These are phyloP conservation scores for Aphanomyces euteiches DNA, from an alignment of 352 stramenopile genomes.

Conservation along the genomic window DNA sequence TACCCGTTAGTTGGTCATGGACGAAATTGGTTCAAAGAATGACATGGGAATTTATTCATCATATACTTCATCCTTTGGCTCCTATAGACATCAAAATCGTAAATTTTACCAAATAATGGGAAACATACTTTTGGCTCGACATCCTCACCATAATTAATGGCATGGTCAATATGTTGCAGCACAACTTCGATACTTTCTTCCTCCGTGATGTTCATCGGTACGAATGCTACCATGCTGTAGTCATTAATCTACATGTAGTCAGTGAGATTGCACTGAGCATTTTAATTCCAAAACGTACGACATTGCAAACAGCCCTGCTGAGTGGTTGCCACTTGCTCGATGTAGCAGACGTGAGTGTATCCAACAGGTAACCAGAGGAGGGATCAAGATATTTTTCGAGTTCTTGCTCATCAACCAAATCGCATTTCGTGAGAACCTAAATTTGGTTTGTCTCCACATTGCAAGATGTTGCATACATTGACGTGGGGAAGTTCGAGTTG, in stretches of 20 bases:
- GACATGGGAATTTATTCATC: slow-evolving; percentile 1
- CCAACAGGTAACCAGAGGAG: slow-evolving; percentile 75
- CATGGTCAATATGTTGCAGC: slow-evolving; percentile 92
- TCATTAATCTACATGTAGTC: slow-evolving; percentile 74
- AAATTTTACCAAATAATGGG: background rate
- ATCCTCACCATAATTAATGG: slow-evolving; percentile 97
- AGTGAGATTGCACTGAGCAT: background rate
- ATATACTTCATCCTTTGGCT: slow-evolving; percentile 51
- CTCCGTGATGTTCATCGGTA: slow-evolving; percentile 96
- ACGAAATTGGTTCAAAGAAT: slow-evolving; percentile 24
- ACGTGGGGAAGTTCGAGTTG: slow-evolving; percentile 96
- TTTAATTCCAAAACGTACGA: slow-evolving; percentile 45
- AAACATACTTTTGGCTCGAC: slow-evolving; percentile 65
- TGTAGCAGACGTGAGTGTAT: slow-evolving; percentile 74
- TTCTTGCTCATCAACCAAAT: slow-evolving; percentile 87
- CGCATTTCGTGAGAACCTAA: slow-evolving; percentile 85
- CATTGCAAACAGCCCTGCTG: slow-evolving; percentile 79
- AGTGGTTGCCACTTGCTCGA: slow-evolving; percentile 81
- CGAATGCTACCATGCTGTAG: slow-evolving; percentile 97
- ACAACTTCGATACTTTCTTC: slow-evolving; percentile 97
- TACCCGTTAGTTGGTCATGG: slow-evolving; percentile 20
- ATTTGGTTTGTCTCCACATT: too few relatives aligned
- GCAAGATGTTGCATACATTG: slow-evolving; percentile 45
- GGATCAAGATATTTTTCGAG: slow-evolving; percentile 85
- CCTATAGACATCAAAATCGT: slow-evolving; percentile 35